These are phyloP conservation scores for Magnaporthiopsis rhizophila DNA, from an alignment of 2,329 filamentous ascomycete species.

Conservation along the genomic window DNA sequence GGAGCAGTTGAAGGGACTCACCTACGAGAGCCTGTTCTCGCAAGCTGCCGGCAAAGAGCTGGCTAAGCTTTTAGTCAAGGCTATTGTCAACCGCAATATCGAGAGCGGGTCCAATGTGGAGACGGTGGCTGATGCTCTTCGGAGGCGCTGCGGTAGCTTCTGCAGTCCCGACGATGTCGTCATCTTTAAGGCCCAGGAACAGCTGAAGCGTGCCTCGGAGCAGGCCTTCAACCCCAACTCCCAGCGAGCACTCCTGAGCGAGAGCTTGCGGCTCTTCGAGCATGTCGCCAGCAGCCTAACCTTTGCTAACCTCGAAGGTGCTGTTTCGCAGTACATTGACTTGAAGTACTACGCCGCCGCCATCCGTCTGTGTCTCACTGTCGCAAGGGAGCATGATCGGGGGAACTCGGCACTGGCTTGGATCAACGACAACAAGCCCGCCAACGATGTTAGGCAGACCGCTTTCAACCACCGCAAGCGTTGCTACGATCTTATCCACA, in stretches of 20 bases:
- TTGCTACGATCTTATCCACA: constrained; percentile 83
- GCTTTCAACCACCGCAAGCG: constrained; percentile 64
- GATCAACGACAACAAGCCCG: constrained; percentile 75
- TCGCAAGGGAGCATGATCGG: constrained; percentile 77
- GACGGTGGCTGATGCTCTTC: constrained; percentile 89
- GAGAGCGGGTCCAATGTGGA: constrained; percentile 95
- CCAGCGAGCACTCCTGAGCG: constrained; percentile 72
- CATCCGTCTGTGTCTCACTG: constrained; percentile 76
- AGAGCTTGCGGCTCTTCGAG: constrained; percentile 81
- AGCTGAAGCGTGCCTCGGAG: constrained; percentile 81
- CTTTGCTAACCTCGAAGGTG: constrained; percentile 69
- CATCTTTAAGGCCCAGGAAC: constrained; percentile 97
- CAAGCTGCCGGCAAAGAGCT: constrained; percentile 73
- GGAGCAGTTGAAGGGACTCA: constrained; percentile 65
- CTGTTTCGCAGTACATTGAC: constrained; percentile 68
- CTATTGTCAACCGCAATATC: constrained; percentile 96
- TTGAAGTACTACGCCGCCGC: constrained; percentile 91
- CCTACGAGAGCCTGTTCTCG: constrained; percentile 83
- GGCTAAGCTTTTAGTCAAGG: constrained; percentile 90
- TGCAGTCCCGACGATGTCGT: constrained; percentile 96
- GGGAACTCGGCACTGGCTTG: constrained; percentile 79
- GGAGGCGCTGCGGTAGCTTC: constrained; percentile 90
- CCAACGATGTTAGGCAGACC: constrained; percentile 58
- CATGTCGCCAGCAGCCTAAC: constrained; percentile 79
- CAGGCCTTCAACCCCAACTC: constrained; percentile 66